Conservation (phyloP, 2,329 filamentous ascomycete genomes). For the Sarocladium oryzae region DNA sequence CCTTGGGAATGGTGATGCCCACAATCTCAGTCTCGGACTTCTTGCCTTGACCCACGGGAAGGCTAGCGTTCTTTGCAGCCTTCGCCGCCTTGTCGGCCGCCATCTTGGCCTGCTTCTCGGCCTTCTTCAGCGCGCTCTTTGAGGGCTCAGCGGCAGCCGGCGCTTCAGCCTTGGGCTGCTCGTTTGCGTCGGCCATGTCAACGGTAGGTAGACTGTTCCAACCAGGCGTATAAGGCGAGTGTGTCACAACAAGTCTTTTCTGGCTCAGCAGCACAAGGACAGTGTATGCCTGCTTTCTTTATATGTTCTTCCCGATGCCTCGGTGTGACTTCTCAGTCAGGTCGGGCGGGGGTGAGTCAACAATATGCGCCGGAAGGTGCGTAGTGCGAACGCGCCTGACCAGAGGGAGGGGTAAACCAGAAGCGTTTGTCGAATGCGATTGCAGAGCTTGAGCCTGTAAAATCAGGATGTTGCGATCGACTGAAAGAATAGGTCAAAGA, state of each 20-base stretch:
- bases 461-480: background rate
- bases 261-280: background rate
- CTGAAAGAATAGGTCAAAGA: background rate
- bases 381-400: slow-evolving; percentile 3
- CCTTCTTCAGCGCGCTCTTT: slow-evolving; percentile 61
- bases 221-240: background rate
- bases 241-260: background rate
- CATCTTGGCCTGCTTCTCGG: slow-evolving; percentile 56
- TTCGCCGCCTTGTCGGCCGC: slow-evolving; percentile 56
- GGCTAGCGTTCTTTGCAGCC: slow-evolving; percentile 46
- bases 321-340: slow-evolving; percentile 5
- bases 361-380: slow-evolving; percentile 1
- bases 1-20: slow-evolving; percentile 80
- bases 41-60: slow-evolving; percentile 52
- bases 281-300: background rate
- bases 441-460: background rate
- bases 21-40: slow-evolving; percentile 52
- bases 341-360: slow-evolving; percentile 7
- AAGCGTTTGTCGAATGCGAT: background rate
- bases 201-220: slow-evolving; percentile 1
- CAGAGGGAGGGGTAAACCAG: background rate
- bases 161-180: slow-evolving; percentile 15
- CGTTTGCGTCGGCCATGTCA: slow-evolving; percentile 25
- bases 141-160: slow-evolving; percentile 30
- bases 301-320: background rate